These are phyloP conservation scores for Ricinus communis DNA, from an alignment of 345 rosid genomes.

Conservation along the genomic window DNA sequence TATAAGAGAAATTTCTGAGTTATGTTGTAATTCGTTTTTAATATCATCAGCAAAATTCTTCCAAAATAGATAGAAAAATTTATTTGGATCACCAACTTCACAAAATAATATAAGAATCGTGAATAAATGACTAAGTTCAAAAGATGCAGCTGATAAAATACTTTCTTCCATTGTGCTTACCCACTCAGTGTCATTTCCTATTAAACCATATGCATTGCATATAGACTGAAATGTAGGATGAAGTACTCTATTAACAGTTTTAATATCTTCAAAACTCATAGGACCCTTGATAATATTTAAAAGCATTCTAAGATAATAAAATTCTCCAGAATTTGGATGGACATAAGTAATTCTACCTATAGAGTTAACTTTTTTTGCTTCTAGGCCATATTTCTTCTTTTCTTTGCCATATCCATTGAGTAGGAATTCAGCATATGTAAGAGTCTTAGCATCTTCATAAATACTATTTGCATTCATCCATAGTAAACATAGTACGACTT, in stretches of 20 bases:
- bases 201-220: neutral
- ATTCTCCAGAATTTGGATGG: neutral
- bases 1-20: neutral
- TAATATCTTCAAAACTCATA: neutral
- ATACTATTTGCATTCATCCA: neutral
- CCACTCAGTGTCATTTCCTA: neutral
- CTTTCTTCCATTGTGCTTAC: neutral
- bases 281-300: neutral
- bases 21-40: neutral
- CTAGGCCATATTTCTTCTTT: neutral
- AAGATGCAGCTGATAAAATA: accelerated
- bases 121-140: neutral
- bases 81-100: neutral
- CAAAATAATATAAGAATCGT: neutral
- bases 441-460: neutral
- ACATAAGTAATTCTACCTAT: neutral
- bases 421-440: neutral
- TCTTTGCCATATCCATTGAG: neutral
- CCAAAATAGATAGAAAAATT: neutral
- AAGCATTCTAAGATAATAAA: neutral
- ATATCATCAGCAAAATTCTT: neutral
- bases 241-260: accelerated
- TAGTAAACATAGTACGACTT: neutral
- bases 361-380: neutral
- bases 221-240: neutral